Base-by-base conservation (phyloP, 2,329 filamentous ascomycete species). In the Remersonia thermophila region DNA sequence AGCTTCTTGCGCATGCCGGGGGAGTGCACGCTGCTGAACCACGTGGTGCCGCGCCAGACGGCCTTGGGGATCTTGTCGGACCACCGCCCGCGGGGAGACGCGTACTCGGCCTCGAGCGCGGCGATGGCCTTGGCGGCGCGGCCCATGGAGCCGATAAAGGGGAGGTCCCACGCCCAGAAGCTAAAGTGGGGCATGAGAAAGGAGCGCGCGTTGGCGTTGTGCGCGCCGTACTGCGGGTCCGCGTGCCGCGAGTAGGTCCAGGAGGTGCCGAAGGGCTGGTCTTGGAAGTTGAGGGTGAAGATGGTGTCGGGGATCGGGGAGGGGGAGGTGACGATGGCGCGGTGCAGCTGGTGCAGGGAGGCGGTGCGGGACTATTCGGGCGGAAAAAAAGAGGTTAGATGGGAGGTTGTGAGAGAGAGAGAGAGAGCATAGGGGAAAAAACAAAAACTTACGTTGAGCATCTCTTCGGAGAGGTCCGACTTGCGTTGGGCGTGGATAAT, bases 181-280 rank as follows among this genome's bases (percentile, higher is more conserved):
- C 59, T 61, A 58, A 69, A 77, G 56, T 68, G 71, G 38, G 69
- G 69, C 55, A 73, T 66, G 4, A 68, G 51, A 53, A 69, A 72
- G 39, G 56, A 57, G 26, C 61, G 61, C 7, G 43, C 38, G 35
- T 47, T 32, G 11, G 44, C 38, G 20, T 23, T 23, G 40, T 50
- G 34, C 27, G 49, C 35, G 7, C 41, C 37, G 11, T 53, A 55
- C 4, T 41, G 39, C 0, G 61, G 57, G 49, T 61, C 56, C 15
- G 61, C 60, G 7, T 61, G 58, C 2, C 65, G 61, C n/a, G 62
- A 56, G 53, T 71, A 69, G 10, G 62, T 61, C 51, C 65, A 63
- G 2, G 62, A 53, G 6, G 57, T 55, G n/a, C 59, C 48, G 27
- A 55, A 52, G 20, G 66, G 64, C 30, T 62, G 61, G 51, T 71